These are phyloP conservation scores for Holtermanniella nyarrowii DNA, from an alignment of 768 basidiomycete genomes.

Conservation along the genomic window DNA sequence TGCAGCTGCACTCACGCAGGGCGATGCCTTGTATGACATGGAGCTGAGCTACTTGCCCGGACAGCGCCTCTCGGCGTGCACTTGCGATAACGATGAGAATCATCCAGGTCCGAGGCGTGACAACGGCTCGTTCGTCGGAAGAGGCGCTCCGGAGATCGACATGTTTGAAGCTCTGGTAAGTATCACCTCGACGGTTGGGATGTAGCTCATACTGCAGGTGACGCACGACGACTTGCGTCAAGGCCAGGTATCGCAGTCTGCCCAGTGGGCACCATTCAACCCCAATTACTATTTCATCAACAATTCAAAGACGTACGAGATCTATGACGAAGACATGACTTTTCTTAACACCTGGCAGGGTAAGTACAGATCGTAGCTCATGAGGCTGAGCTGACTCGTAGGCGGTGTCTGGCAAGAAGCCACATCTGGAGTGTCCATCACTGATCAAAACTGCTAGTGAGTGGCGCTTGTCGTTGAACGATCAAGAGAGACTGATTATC, in stretches of 20 bases:
- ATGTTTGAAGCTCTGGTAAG: constrained; percentile 67
- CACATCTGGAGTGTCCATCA: constrained; percentile 57
- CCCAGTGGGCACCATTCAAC: constrained; percentile 65
- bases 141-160: constrained; percentile 82
- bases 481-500: background rate
- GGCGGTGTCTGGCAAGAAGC: constrained; percentile 79
- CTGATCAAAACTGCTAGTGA: constrained; percentile 68
- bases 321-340: constrained; percentile 45
- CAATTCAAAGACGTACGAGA: constrained; percentile 49
- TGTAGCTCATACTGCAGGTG: constrained; percentile 1
- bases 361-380: background rate
- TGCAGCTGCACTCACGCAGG: constrained; percentile 51
- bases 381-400: background rate
- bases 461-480: constrained; percentile 17
- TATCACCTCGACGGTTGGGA: constrained; percentile 2
- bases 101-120: constrained; percentile 75
- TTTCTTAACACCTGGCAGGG: constrained; percentile 22
- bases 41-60: constrained; percentile 75
- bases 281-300: constrained; percentile 51
- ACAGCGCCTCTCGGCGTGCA: constrained; percentile 77
- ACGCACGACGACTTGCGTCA: constrained; percentile 6
- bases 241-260: constrained; percentile 71
- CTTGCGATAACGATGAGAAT: constrained; percentile 62
- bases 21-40: constrained; percentile 50
- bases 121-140: constrained; percentile 71